A percentile compares a stretch with the other conserved stretches of the same genome.
Evolutionary conservation across 2,329 filamentous ascomycete genomes (phyloP).

Genomic region (Pseudocercospora cruenta): DNA sequence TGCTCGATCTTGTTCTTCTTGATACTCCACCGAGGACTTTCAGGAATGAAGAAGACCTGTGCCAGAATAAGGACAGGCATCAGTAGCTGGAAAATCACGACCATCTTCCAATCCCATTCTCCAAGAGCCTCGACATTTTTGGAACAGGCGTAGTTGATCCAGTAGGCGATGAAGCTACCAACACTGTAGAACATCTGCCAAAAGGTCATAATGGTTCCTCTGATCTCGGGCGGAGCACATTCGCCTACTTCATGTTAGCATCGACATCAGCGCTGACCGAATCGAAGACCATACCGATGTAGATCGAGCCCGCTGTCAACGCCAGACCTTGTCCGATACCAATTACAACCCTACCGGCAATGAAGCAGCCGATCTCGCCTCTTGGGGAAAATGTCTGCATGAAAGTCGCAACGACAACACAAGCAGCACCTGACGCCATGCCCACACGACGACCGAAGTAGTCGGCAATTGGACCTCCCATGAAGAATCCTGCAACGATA

Average conservation of each 20-base stretch:
- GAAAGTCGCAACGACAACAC: constrained; percentile 70
- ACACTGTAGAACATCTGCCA: constrained; percentile 72
- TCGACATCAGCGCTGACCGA: background rate
- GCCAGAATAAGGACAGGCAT: constrained; percentile 65
- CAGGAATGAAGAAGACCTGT: constrained; percentile 68
- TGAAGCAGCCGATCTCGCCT: constrained; percentile 66
- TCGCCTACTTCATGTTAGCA: constrained; percentile 63
- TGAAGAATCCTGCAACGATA: constrained; percentile 70
- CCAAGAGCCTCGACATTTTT: constrained; percentile 61
- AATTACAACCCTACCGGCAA: constrained; percentile 69
- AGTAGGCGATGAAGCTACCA: constrained; percentile 67
- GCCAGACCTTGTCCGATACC: constrained; percentile 72
- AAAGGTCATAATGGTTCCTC: constrained; percentile 69
- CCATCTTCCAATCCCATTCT: constrained; percentile 72
- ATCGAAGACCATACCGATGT: background rate
- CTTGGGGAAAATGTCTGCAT: constrained; percentile 68
- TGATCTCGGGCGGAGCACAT: constrained; percentile 65
- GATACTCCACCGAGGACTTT: constrained; percentile 70
- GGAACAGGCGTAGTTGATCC: constrained; percentile 67
- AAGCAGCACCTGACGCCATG: constrained; percentile 66
- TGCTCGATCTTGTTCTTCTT: constrained; percentile 63
- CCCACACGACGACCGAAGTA: constrained; percentile 58
- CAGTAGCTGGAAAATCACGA: constrained; percentile 74
- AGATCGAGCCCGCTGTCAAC: constrained; percentile 44
- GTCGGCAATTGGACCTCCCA: constrained; percentile 62